phyloP scores from a whole-genome alignment of 768 basidiomycete genomes.

The Coprinopsis cinerea region DNA sequence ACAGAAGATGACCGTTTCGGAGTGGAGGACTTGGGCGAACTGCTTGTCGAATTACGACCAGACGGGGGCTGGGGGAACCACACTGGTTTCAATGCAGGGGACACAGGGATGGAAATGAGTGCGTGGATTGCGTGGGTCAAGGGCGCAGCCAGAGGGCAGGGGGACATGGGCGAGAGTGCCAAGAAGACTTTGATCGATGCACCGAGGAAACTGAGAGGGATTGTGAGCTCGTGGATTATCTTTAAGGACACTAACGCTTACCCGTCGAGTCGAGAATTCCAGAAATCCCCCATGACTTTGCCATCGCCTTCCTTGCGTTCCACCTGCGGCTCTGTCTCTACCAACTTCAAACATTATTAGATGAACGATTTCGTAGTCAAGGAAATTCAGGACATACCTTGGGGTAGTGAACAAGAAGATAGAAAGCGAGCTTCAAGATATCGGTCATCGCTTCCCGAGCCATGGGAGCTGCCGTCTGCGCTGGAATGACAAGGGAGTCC shows the following conservation, averaged over 20 bases:
- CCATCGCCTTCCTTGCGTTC: slow-evolving; percentile 23
- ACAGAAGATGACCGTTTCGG: slow-evolving; percentile 22
- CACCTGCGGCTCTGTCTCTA: slow-evolving; percentile 41
- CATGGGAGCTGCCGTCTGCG: slow-evolving; percentile 47
- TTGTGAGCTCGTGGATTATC: background rate
- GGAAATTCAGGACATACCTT: slow-evolving; percentile 41
- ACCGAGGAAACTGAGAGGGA: slow-evolving; percentile 52
- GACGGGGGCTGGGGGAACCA: slow-evolving; percentile 56
- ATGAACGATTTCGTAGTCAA: slow-evolving; percentile 6
- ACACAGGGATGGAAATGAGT: slow-evolving; percentile 73
- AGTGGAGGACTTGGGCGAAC: slow-evolving; percentile 34
- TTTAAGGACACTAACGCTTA: slow-evolving; percentile 32
- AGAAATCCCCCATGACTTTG: slow-evolving; percentile 66
- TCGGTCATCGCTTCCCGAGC: slow-evolving; percentile 75
- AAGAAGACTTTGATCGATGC: slow-evolving; percentile 69
- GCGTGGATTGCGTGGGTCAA: slow-evolving; percentile 79
- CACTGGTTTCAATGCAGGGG: slow-evolving; percentile 42
- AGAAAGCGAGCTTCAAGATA: slow-evolving; percentile 79
- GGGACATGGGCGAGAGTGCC: slow-evolving; percentile 53
- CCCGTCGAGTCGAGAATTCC: slow-evolving; percentile 71
- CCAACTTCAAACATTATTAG: slow-evolving; percentile 23
- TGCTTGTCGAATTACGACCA: slow-evolving; percentile 27
- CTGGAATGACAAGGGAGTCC: slow-evolving; percentile 44
- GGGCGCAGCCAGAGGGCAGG: slow-evolving; percentile 63
- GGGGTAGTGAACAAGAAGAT: slow-evolving; percentile 76